A percentile compares a stretch with the other conserved stretches of the same genome.
These are phyloP conservation scores for Rhizopus stolonifer DNA, from an alignment of 371 early-diverging fungal genomes.

Conservation along the genomic window DNA sequence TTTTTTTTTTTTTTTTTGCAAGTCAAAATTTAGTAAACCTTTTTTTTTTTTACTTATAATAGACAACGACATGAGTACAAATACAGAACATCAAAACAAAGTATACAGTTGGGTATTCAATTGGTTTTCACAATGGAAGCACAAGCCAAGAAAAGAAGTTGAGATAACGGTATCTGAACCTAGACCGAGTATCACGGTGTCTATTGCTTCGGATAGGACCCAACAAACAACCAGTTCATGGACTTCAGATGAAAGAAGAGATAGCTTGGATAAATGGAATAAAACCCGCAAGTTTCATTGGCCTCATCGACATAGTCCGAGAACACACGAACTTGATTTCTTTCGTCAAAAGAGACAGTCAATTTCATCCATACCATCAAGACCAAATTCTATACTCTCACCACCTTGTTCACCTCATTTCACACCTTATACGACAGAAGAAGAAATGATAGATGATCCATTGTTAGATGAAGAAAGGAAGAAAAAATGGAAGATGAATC, in stretches of 20 bases:
- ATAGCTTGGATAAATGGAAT: background rate
- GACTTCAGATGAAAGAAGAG: conserved; percentile 8
- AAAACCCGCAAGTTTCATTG: conserved; percentile 3
- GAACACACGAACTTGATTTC: conserved; percentile 1
- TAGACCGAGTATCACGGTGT: conserved; percentile 21
- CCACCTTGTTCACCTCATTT: conserved; percentile 28
- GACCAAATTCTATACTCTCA: background rate
- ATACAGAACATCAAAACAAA: background rate
- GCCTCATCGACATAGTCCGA: conserved; percentile 14
- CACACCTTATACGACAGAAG: conserved; percentile 17
- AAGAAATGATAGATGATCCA: conserved; percentile 21
- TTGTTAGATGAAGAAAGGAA: conserved; percentile 15
- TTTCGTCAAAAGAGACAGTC: background rate
- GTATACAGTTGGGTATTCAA: conserved; percentile 11
- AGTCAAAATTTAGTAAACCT: too few relatives aligned
- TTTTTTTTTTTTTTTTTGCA: conserved; percentile 6
- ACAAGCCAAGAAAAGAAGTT: background rate
- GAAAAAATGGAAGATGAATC: conserved; percentile 35
- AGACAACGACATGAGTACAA: conserved; percentile 1
- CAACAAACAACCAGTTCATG: conserved; percentile 35
- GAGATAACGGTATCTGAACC: background rate
- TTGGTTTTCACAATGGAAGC: conserved; percentile 20
- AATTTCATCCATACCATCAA: background rate
- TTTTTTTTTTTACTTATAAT: background rate
- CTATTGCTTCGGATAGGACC: conserved; percentile 25